Base-by-base conservation (phyloP, 1,139 yeast genomes). In the Candida sp. region DNA sequence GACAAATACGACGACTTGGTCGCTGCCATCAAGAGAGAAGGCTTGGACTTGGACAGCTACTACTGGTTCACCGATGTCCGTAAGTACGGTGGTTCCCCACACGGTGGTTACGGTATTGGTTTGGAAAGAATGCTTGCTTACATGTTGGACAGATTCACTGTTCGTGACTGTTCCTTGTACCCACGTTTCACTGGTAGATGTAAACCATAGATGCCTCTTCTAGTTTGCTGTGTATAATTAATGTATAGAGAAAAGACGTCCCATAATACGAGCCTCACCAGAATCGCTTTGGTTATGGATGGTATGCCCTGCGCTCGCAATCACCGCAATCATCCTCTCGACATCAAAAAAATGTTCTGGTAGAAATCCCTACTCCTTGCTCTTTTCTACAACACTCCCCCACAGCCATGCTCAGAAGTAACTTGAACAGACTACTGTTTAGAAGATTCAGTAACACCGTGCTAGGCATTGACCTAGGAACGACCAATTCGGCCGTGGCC, bases 181-280 rank as follows among this genome's bases (percentile, higher is more conserved):
- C 99, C 99, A 60, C 90, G 99, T 77, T 94, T 90, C 80, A 82
- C 96, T 53, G 99, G 99, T 57, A 88, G 99, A 81, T 93, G 98
- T 79, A 90, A 85, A 75, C 99, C 99, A 76, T 94, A 72, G 62
- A 5, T 39, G 11, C n/a, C 5, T 33, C 17, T 33, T 7, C 31
- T 17, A 17, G 17, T 17, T 17, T 17, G 17, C 17, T 17, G 17
- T 2, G 17, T 17, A 17, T 17, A 17, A 17, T 17, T 17, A 17
- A 17, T 17, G 17, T 17, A 17, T 17, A 17, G 31, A 8, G 31
- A 28, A 28, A 7, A 8, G 38, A 34, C 5, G 38, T 34, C 9
- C 9, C 9, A 28, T 28, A 28, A 28, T 28, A 33, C 17, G 17
- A 17, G 17, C 17, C 17, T 17, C 17, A 17, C 17, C 17, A 17